Evolutionary conservation across 495 filamentous ascomycete species (phyloP), one percentile per base, ranked within the genome.

Genomic region (Annulohypoxylon moriforme): DNA sequence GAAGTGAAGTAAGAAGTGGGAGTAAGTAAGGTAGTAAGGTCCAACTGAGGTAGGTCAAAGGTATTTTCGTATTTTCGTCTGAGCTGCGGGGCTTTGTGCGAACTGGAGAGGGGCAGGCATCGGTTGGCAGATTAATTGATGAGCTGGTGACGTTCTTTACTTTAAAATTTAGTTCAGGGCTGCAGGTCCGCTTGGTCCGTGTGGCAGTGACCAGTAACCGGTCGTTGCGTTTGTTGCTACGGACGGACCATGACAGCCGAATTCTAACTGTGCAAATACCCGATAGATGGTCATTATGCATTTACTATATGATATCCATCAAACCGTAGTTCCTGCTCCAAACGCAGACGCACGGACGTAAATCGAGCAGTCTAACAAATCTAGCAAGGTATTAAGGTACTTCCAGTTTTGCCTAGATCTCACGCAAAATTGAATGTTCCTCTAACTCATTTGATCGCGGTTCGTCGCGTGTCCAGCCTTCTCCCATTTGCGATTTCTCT

Each of bases 401-500:
- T 73, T 73, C 14, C 14, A 22, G 34, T 69, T 73, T 65, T 52
- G 25, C 40, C 29, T 55, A 47, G 10, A 53, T 52, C 20, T 22
- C 33, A 11, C 16, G 60, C 71, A 11, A 69, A 73, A 69, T 57
- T 55, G 33, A 20, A 73, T 16, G 71, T 73, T 65, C 47, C 71
- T 73, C 27, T 27, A 65, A 62, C 56, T 62, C 33, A 62, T 69
- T 73, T 36, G 71, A 61, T 73, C 71, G 71, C 71, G 71, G 71
- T 73, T 63, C 71, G 71, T 73, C 71, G 71, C 71, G 71, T 73
- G 65, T 73, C 61, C 66, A 66, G 71, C 66, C 71, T 73, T 73
- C 55, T 64, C 52, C 36, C 29, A 27, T 60, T 69, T 59, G 46
- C 53, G 55, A 49, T 42, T 64, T 50, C 31, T 56, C 24, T 62